phyloP scores from a whole-genome alignment of 345 rosid species.

The Syzygium aqueum region DNA sequence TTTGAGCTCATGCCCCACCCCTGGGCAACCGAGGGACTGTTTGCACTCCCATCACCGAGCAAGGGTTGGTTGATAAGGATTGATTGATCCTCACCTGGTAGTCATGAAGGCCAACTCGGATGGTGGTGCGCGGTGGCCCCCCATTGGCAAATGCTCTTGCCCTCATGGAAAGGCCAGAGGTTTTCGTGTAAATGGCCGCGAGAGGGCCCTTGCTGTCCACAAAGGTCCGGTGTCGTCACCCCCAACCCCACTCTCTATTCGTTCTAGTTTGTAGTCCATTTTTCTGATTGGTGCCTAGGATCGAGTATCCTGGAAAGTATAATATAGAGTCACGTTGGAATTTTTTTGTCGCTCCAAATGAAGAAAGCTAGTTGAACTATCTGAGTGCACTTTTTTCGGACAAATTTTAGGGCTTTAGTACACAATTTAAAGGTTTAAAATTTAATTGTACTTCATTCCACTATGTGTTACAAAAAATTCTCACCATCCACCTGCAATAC shows the following conservation, averaged over 20 bases:
- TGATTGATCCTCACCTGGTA: not conserved
- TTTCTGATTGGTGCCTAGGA: not conserved
- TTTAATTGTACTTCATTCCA: not conserved
- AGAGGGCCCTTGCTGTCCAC: not conserved
- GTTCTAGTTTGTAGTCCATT: not conserved
- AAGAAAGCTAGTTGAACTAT: not conserved
- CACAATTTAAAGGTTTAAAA: not conserved
- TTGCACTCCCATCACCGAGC: not conserved
- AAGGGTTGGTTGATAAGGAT: not conserved
- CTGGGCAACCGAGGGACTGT: not conserved
- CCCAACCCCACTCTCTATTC: not conserved
- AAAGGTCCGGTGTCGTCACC: not conserved
- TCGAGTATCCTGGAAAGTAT: not conserved
- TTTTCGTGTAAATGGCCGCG: not conserved
- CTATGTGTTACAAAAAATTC: not conserved
- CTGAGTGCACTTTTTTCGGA: not conserved
- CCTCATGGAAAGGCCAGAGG: not conserved
- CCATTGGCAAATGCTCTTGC: not conserved
- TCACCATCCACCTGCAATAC: not conserved
- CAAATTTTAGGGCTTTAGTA: not conserved
- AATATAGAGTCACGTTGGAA: not conserved
- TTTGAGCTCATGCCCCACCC: not conserved
- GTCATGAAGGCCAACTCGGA: not conserved
- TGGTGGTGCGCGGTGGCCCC: not conserved
- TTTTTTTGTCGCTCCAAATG: not conserved